These are phyloP conservation scores for Penicillium sp. DNA, from an alignment of 2,329 filamentous ascomycete genomes.

Conservation along the genomic window DNA sequence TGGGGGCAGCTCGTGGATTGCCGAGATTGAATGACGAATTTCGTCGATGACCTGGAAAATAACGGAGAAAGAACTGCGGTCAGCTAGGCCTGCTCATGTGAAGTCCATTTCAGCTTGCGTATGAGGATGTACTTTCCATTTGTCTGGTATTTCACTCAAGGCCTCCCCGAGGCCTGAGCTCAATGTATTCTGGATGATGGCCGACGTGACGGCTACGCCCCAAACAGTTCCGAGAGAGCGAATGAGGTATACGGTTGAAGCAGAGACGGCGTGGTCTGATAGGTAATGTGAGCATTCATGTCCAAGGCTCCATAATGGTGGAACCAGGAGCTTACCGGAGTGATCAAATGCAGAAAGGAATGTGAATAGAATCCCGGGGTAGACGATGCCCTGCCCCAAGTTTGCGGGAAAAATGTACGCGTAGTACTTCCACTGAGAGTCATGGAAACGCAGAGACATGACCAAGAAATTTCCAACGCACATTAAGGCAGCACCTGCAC, in stretches of 20 bases:
- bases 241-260: slow-evolving; percentile 65
- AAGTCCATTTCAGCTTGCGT: slow-evolving; percentile 1
- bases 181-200: slow-evolving; percentile 64
- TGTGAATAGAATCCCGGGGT: slow-evolving; percentile 58
- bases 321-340: slow-evolving; percentile 46
- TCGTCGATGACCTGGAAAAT: slow-evolving; percentile 58
- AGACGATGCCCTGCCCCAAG: slow-evolving; percentile 50
- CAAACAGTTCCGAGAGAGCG: slow-evolving; percentile 65
- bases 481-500: slow-evolving; percentile 46
- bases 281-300: not conserved
- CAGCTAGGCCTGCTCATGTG: slow-evolving; percentile 22
- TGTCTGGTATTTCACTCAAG: slow-evolving; percentile 58
- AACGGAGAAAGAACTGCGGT: slow-evolving; percentile 20
- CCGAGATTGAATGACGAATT: slow-evolving; percentile 62
- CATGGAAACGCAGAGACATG: slow-evolving; percentile 43
- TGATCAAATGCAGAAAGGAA: slow-evolving; percentile 65
- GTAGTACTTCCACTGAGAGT: slow-evolving; percentile 49
- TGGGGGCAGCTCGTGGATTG: slow-evolving; percentile 56
- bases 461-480: slow-evolving; percentile 47
- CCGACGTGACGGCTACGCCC: slow-evolving; percentile 64
- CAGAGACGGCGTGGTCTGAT: slow-evolving; percentile 62
- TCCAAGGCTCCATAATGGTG: no score
- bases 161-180: slow-evolving; percentile 56
- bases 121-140: slow-evolving; percentile 55
- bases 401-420: slow-evolving; percentile 50